Base-by-base conservation (phyloP, 129 eudicot species). In the Flaveria trinervia region DNA sequence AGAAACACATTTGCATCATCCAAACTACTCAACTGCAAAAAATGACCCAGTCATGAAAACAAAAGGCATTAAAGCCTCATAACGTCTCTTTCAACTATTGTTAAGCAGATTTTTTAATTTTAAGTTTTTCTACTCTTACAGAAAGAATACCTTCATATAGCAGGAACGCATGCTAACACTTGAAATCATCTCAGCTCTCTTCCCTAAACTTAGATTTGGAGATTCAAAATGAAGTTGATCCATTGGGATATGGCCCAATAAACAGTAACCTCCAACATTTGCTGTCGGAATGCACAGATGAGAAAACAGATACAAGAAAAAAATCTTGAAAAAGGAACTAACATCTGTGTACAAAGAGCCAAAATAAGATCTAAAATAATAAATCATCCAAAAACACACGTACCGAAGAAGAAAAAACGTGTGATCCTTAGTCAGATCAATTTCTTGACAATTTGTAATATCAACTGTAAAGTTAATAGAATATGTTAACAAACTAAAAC, bases 191-290 rank as follows among this genome's bases (percentile, higher is more conserved):
- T 90, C 98, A 22, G 88, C 86, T 84, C 86, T 84, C 73, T 86
- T 91, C 65, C 97, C 89, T 56, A 71, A 65, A 52, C 85, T 81
- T 81, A 85, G 76, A 51, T 77, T 85, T 73, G 89, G 75, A 51
- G 95, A 90, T 65, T 90, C 92, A 96, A 82, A 78, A 61, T 76
- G 84, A 54, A 90, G 96, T 73, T 74, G 60, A 43, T 88, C 88
- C 91, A 90, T 56, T 41, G 98, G 85, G 36, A 90, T 89, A 77
- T 87, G 86, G 9, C 98, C 98, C 84, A 86, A 62, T 59, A 90
- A 85, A 84, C 92, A 89, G 81, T 74, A 72, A 68, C 90, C 89
- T 67, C 77, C 91, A 80, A 77, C 43, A 75, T 74, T 86, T 51
- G 84, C 97, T 93, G 84, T 50, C 68, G 71, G 12, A 55, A 57